Base-by-base conservation (phyloP, 179 eudicot genomes). In the Beta corolliflora region DNA sequence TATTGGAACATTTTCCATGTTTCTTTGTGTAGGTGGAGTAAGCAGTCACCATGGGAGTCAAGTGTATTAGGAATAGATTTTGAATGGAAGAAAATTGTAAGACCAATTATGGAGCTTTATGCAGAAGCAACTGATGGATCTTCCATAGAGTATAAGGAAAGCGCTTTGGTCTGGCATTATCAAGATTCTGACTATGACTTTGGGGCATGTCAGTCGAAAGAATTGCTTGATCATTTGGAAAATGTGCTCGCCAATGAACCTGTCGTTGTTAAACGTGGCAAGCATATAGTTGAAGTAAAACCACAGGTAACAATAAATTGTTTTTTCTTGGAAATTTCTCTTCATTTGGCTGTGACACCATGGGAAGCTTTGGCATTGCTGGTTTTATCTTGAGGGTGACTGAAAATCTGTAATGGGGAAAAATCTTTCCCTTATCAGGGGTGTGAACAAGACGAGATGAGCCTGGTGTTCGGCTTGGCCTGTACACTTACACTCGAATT, bases 171-270 rank as follows among this genome's bases (percentile, higher is more conserved):
- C 65, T 94, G 98, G 98, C 92, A 90, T 79, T 91, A 92, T 85
- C 90, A 88, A 78, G 93, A 91, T 75, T 92, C 97, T 8, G 98
- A 90, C 81, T 88, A 88, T 3, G 97, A 92, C 67, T 92, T 94
- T 23, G 93, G 94, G 5, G 80, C 90, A 18, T 88, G 91, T 84
- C 98, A 92, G 73, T 90, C 97, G 1, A 92, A 92, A 79, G 98
- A 93, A 84, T 89, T 93, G 63, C 93, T 91, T 67, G 94, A 93
- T 87, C 97, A 93, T 81, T 85, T 93, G 61, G 94, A 92, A 84
- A 92, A 88, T 78, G 98, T 93, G 60, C 92, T 93, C 64, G 94
- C 97, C 16, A 93, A 93, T 72, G 94, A 92, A 74, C 98, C 97
- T 1, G 98, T 92, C 16, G 90, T 88, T 9, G 97, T 91, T 45